Base-by-base conservation (phyloP, 2,329 filamentous ascomycete genomes). In the Paramyrothecium sp. region DNA sequence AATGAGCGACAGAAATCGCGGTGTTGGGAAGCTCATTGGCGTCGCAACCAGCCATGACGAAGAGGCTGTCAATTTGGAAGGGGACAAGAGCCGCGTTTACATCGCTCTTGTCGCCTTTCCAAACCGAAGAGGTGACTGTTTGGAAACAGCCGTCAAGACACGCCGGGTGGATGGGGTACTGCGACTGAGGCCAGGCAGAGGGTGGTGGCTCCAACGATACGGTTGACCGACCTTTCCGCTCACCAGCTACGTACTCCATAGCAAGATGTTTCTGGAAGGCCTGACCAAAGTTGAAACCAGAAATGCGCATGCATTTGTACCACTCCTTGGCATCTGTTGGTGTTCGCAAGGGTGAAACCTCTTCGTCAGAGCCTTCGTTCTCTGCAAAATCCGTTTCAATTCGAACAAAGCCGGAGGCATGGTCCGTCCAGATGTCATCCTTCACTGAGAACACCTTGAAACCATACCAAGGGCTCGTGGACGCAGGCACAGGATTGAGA, bases 321-420 rank as follows among this genome's bases (percentile, higher is more conserved):
- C 34, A 41, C 34, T 41, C 34, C 34, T 41, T 41, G 11, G 34
- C 34, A 41, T 41, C 34, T 11, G 34, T 41, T 11, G 34, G 34
- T 41, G 34, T 41, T 41, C n/a, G 34, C 34, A 41, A 41, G 11
- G 11, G 34, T 20, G 22, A 21, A 21, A 21, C 34, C n/a, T 55
- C 17, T 17, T 47, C 16, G 13, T 41, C 34, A 41, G 34, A 41
- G 34, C 34, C 34, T n/a, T 11, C 11, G 11, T 48, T 20, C 21
- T 48, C 16, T 20, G 21, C 12, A 48, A 10, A 22, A 21, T 48
- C 51, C 17, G 55, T 30, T 44, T 53, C 33, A 19, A 56, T 33
- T 13, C 49, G 51, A 16, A 55, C 38, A 23, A 55, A 22, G n/a
- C 55, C 55, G 22, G 55, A 30, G 50, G 34, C 26, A 23, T 56